These are phyloP conservation scores for Kwoniella sp. DNA, from an alignment of 768 basidiomycete genomes.

Conservation along the genomic window DNA sequence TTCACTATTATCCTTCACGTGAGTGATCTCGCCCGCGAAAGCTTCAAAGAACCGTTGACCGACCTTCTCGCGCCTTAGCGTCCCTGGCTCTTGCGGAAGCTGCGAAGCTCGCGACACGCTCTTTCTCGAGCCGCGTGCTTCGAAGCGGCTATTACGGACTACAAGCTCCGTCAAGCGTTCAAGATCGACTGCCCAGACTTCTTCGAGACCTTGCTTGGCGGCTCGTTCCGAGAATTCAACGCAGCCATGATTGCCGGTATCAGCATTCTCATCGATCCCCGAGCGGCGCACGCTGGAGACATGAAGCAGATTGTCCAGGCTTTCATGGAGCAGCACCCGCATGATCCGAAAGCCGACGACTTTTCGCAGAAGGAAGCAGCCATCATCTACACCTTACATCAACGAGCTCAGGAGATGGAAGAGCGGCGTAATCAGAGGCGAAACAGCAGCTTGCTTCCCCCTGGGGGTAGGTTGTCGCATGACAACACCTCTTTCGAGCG, in stretches of 20 bases:
- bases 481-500: constrained; percentile 42
- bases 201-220: constrained; percentile 50
- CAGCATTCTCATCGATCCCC: constrained; percentile 52
- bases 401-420: constrained; percentile 40
- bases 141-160: constrained; percentile 85
- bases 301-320: constrained; percentile 49
- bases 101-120: constrained; percentile 76
- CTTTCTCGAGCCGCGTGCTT: constrained; percentile 85
- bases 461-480: constrained; percentile 6
- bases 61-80: no score
- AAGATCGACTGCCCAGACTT: constrained; percentile 51
- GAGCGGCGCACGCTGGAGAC: constrained; percentile 42
- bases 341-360: constrained; percentile 47
- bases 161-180: constrained; percentile 62
- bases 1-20: constrained; percentile 56
- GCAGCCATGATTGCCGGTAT: constrained; percentile 54
- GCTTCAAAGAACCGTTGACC: not conserved
- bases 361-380: constrained; percentile 52
- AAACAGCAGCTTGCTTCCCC: constrained; percentile 6
- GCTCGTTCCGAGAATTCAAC: constrained; percentile 54
- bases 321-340: constrained; percentile 52
- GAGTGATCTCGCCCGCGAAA: constrained; percentile 13
- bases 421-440: constrained; percentile 17
- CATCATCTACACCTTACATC: constrained; percentile 50
- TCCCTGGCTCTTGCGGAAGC: constrained; percentile 79